Conservation (phyloP, 2,329 filamentous ascomycete species). For the Neonectria coccinea region DNA sequence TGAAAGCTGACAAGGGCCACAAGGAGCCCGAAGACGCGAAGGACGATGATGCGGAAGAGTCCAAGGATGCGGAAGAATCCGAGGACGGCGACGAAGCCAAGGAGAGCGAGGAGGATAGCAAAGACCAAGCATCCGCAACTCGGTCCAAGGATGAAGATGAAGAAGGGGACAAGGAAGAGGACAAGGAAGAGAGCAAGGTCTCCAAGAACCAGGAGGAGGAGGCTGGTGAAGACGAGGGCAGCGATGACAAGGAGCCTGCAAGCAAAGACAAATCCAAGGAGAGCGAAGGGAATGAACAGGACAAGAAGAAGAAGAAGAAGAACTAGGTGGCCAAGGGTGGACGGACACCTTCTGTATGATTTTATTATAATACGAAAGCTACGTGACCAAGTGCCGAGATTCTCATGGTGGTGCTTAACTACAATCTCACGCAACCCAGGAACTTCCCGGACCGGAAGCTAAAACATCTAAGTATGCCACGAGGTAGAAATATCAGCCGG, state of each 20-base stretch:
- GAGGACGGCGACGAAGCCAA: slow-evolving; percentile 5
- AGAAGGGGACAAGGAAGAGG: slow-evolving; percentile 32
- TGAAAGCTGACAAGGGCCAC: slow-evolving; percentile 47
- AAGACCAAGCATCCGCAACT: slow-evolving; percentile 6
- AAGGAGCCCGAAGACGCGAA: slow-evolving; percentile 35
- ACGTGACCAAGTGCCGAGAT: not conserved
- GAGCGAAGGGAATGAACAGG: not conserved
- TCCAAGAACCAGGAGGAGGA: slow-evolving; percentile 25
- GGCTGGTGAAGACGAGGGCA: slow-evolving; percentile 12
- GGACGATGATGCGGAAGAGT: not conserved
- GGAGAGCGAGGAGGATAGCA: slow-evolving; percentile 4
- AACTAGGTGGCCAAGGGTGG: slow-evolving; percentile 9
- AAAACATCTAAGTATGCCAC: not conserved
- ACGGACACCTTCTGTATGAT: not conserved
- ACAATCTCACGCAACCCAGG: slow-evolving; percentile 2
- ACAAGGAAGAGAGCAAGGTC: slow-evolving; percentile 29
- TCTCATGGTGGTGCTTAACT: not conserved
- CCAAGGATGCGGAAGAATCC: slow-evolving; percentile 8
- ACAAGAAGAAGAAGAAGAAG: slow-evolving; percentile 24
- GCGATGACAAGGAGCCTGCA: slow-evolving; percentile 17
- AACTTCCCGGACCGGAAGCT: slow-evolving; percentile 4
- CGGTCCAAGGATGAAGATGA: not conserved
- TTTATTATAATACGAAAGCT: not conserved
- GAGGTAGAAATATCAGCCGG: not conserved
- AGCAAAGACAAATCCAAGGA: slow-evolving; percentile 18